Evolutionary conservation across 2,329 filamentous ascomycete species (phyloP), one percentile per base, ranked within the genome.

Genomic region (Fusarium poae): DNA sequence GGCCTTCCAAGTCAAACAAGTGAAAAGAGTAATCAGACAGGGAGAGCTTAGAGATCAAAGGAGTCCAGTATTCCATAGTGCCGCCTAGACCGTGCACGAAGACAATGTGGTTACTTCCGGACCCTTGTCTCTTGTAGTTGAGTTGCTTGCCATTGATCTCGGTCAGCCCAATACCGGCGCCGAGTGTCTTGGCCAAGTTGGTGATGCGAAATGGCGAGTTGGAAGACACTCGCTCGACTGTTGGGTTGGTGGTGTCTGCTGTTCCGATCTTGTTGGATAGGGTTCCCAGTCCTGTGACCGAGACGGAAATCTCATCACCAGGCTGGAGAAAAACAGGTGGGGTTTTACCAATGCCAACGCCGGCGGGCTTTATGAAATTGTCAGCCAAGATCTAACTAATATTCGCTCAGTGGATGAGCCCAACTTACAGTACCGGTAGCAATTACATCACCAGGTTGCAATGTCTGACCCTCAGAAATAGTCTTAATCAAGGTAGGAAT

Each of bases 51-150:
- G 77, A 63, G 27, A 85, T 77, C 9, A 88, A 71, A 0, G 86
- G 84, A 0, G 72, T 75, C 72, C 79, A 88, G 68, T 77, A 82
- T 6, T 81, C 78, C 5, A 77, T 77, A 2, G 79, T 83, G 4
- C 81, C 82, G 5, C 85, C 85, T 1, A 88, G 78, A 8, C 86
- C 86, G 63, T 88, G 86, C n/a, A 88, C 75, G 65, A 88, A 87
- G 25, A 87, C 74, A 9, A 85, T 74, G 2, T 56, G 43, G 20
- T 49, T 40, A 9, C 3, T 25, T 9, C 53, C 53, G 16, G 43
- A 56, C 18, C 53, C 53, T 12, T 40, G 4, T 18, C 20, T 40
- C 18, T 56, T 21, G 16, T 56, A 49, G 21, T 56, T 49, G 2
- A 56, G 34, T 25, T n/a, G 7, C 27, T 56, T 56, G 7, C 43